Conservation (phyloP, 495 filamentous ascomycete species). For the Xylaria intraflava region DNA sequence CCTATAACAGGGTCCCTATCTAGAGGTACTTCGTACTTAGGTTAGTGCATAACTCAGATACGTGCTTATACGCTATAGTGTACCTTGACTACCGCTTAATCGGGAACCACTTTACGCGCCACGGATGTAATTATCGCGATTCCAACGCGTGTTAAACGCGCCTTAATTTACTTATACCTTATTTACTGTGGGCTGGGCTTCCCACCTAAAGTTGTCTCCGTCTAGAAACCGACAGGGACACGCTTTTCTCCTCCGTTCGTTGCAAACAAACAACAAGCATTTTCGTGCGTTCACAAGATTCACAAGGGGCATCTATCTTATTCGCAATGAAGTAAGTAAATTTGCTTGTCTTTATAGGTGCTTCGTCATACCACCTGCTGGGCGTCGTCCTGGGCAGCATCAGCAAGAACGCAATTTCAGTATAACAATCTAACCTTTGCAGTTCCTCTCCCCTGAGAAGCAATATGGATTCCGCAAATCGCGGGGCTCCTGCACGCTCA, state of each 20-base stretch:
- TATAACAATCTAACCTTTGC: background rate
- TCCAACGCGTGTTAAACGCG: conserved; percentile 1
- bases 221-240: background rate
- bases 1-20: too few species aligned
- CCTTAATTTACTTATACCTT: background rate
- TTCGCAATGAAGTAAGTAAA: conserved; percentile 35
- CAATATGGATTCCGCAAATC: conserved; percentile 81
- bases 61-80: too few species aligned
- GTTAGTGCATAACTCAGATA: too few species aligned
- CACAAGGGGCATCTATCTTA: background rate
- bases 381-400: too few species aligned
- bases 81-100: too few species aligned
- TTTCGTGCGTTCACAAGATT: too few species aligned
- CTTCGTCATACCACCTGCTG: too few species aligned
- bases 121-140: background rate
- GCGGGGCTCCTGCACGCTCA: conserved; percentile 52
- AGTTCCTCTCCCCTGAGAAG: conserved; percentile 65
- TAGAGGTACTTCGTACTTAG: too few species aligned
- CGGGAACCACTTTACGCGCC: conserved; percentile 8
- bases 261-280: background rate
- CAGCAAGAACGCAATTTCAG: too few species aligned
- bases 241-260: background rate
- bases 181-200: background rate
- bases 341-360: background rate
- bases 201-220: background rate